Conservation (phyloP, 139 green algal species). For the Closterium sp. region DNA sequence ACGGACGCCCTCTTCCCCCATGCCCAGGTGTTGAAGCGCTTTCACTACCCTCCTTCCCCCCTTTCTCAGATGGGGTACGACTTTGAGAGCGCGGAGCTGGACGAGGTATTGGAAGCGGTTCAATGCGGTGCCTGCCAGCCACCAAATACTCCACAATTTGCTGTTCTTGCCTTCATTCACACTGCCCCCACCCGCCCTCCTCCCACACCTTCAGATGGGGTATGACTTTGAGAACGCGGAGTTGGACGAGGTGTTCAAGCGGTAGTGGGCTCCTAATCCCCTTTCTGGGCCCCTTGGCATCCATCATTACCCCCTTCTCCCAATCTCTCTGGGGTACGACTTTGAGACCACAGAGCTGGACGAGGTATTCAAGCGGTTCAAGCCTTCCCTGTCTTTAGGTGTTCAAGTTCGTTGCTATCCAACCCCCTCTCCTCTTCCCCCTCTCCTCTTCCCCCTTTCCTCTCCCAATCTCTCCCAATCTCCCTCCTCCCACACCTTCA, state of each 20-base stretch:
- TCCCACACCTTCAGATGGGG: too few relatives aligned
- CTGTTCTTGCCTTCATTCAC: too few relatives aligned
- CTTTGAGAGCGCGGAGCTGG: constrained; percentile 69
- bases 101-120: constrained; percentile 93
- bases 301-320: too few relatives aligned
- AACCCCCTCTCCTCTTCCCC: too few relatives aligned
- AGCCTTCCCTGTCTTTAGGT: constrained; percentile 24
- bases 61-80: constrained; percentile 76
- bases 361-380: constrained; percentile 95
- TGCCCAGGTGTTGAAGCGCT: neutral
- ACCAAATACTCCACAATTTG: too few relatives aligned
- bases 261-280: too few relatives aligned
- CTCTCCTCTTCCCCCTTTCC: too few relatives aligned
- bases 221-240: too few relatives aligned
- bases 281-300: too few relatives aligned
- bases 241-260: too few relatives aligned
- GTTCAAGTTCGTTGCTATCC: too few relatives aligned
- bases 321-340: constrained; percentile 85
- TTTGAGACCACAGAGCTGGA: constrained; percentile 73
- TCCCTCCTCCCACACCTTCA: neutral
- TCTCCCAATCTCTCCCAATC: constrained; percentile 67
- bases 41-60: neutral
- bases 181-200: neutral
- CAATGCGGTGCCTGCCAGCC: constrained; percentile 64
- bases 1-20: constrained; percentile 60